Evolutionary conservation across 1,284 basidiomycete species (phyloP).

Genomic region (Boletus semigastroideus): DNA sequence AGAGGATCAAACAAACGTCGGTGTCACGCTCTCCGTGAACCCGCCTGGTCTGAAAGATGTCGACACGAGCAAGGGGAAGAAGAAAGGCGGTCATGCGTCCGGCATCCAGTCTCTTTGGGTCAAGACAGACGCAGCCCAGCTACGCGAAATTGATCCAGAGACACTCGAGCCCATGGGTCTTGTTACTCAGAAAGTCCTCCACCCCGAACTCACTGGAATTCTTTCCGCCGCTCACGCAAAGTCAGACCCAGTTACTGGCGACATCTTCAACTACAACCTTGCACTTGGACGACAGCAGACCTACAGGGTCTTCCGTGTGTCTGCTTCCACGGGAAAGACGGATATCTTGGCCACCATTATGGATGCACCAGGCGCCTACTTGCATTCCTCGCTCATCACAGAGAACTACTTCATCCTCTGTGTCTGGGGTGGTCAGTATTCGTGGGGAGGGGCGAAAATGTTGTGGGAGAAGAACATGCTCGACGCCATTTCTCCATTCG

Average conservation of each 20-base stretch:
- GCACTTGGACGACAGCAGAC: constrained; percentile 24
- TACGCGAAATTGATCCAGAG: constrained; percentile 36
- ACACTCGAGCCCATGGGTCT: constrained; percentile 36
- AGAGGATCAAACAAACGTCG: constrained; percentile 19
- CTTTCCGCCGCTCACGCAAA: constrained; percentile 40
- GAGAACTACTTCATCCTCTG: constrained; percentile 36
- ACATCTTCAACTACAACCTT: constrained; percentile 37
- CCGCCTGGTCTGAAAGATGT: constrained; percentile 26
- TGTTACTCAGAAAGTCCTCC: constrained; percentile 28
- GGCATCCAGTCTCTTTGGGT: constrained; percentile 33
- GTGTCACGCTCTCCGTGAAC: constrained; percentile 33
- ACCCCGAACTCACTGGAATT: constrained; percentile 35
- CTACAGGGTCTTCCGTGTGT: constrained; percentile 38
- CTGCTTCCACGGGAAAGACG: constrained; percentile 29
- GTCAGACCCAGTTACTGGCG: constrained; percentile 34
- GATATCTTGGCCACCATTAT: constrained; percentile 37
- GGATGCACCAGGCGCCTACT: constrained; percentile 38
- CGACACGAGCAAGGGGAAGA: constrained; percentile 12
- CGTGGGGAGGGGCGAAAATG: constrained; percentile 32
- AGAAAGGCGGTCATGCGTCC: constrained; percentile 26
- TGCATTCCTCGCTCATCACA: constrained; percentile 39
- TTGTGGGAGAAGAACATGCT: constrained; percentile 34
- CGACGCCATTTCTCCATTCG: constrained; percentile 34
- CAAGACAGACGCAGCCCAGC: constrained; percentile 30
- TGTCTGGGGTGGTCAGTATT: constrained; percentile 35